phyloP scores from a whole-genome alignment of 164 flowering plant species.

The Stephania yunnanensis region DNA sequence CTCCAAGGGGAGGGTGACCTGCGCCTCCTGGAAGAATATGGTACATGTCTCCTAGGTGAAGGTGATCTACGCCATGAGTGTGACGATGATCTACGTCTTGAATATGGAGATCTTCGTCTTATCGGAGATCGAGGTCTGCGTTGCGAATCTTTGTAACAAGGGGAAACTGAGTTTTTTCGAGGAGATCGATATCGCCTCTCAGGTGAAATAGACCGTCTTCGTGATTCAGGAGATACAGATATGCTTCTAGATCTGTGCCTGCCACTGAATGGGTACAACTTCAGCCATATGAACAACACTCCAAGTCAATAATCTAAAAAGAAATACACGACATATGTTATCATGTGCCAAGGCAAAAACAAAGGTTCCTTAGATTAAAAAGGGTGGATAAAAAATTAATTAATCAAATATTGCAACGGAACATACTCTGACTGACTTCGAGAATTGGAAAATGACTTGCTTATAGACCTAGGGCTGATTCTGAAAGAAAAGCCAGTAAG shows the following conservation, averaged over 20 bases:
- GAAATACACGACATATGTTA: background rate
- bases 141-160: slow-evolving; percentile 42
- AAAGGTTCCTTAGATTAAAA: too few relatives aligned
- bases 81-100: slow-evolving; percentile 27
- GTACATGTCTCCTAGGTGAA: slow-evolving; percentile 26
- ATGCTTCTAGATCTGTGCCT: slow-evolving; percentile 52
- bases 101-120: slow-evolving; percentile 34
- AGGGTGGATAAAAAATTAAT: background rate
- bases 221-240: slow-evolving; percentile 53
- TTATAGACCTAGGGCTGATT: slow-evolving; percentile 32
- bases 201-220: slow-evolving; percentile 45
- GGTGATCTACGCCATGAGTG: slow-evolving; percentile 21
- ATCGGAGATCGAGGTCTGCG: slow-evolving; percentile 43
- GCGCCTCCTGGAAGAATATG: slow-evolving; percentile 27
- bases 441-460: slow-evolving; percentile 55
- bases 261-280: slow-evolving; percentile 24
- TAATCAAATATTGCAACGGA: background rate
- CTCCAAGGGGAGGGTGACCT: slow-evolving; percentile 35
- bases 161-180: slow-evolving; percentile 46
- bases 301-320: background rate
- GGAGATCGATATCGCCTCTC: slow-evolving; percentile 38
- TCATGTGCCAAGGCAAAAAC: background rate
- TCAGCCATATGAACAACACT: background rate
- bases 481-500: slow-evolving; percentile 24
- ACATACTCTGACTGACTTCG: slow-evolving; percentile 56